These are phyloP conservation scores for Colletotrichum somersetense DNA, from an alignment of 2,329 filamentous ascomycete genomes.

Conservation along the genomic window DNA sequence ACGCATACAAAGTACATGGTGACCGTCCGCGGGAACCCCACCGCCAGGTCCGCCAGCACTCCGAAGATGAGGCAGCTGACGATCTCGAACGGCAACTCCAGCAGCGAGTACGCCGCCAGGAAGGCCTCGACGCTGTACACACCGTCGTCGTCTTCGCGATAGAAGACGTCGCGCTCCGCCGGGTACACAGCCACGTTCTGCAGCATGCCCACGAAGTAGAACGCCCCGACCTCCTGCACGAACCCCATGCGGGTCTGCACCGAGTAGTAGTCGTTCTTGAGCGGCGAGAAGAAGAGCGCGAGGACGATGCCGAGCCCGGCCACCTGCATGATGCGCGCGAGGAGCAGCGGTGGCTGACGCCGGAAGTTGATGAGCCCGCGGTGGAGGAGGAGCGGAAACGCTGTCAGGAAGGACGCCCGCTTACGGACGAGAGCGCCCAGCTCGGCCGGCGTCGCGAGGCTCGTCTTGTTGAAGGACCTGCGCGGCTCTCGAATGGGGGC, in stretches of 20 bases:
- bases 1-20: constrained; percentile 76
- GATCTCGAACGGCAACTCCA: constrained; percentile 80
- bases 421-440: constrained; percentile 76
- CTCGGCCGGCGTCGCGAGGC: constrained; percentile 76
- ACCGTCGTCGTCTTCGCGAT: constrained; percentile 80
- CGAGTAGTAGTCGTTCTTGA: constrained; percentile 76
- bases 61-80: constrained; percentile 75
- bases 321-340: constrained; percentile 77
- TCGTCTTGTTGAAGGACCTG: constrained; percentile 58
- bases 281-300: constrained; percentile 77
- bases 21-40: constrained; percentile 72
- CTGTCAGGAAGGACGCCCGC: constrained; percentile 70
- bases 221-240: constrained; percentile 77
- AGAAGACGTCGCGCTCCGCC: constrained; percentile 79
- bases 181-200: constrained; percentile 84
- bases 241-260: constrained; percentile 82
- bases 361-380: constrained; percentile 78
- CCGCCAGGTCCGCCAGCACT: constrained; percentile 72
- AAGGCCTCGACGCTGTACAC: constrained; percentile 80
- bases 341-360: constrained; percentile 72
- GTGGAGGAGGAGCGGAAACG: constrained; percentile 76
- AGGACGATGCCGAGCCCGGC: constrained; percentile 73
- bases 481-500: constrained; percentile 48
- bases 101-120: constrained; percentile 75
- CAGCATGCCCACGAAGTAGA: constrained; percentile 83